Evolutionary conservation across 2,329 filamentous ascomycete genomes (phyloP), one percentile per base, ranked within the genome.

Genomic region (Talaromyces sp.): DNA sequence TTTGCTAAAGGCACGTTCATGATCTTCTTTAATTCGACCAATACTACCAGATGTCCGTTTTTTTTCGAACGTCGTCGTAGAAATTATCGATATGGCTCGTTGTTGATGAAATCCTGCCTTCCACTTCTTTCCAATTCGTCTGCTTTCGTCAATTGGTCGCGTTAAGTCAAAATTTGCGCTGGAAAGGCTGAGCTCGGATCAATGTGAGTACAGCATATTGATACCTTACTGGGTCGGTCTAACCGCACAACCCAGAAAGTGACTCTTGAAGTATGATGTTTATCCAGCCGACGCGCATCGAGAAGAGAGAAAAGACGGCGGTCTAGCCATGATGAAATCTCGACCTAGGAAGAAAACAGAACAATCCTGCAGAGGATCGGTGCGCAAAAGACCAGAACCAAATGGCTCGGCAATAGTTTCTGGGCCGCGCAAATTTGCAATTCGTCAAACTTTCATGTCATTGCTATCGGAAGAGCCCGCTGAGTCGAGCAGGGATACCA

Each of bases 311-410:
- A 34, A 13, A 34, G n/a, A 25, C 17, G 8, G 22, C 29, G 31
- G 53, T 38, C 53, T 56, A 36, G 11, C 19, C 53, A 56, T 36
- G n/a, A 56, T n/a, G n/a, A 56, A 36, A 19, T 15, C n/a, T 36
- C 29, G n/a, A 8, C n/a, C 29, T 31, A 36, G n/a, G 29, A 31
- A 34, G 17, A 54, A 54, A 19, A 34, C 17, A 54, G 27, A 13
- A n/a, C 53, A 36, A 36, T 56, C 27, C 51, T 34, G 51, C 49
- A 10, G 49, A 56, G 53, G 53, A 56, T 51, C 31, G 29, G 53
- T 56, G 53, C 53, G 53, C 31, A 56, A 22, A 56, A 11, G 10
- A 11, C 8, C 10, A 6, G 19, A 22, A 38, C 11, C 11, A 56
- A 56, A 22, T 31, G 31, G 31, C n/a, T 56, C 29, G 53, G 49